Percentiles rank a stretch among this genome's conserved stretches.
Evolutionary conservation across 2,329 filamentous ascomycete species (phyloP).

Genomic region (Fusarium virguliforme): DNA sequence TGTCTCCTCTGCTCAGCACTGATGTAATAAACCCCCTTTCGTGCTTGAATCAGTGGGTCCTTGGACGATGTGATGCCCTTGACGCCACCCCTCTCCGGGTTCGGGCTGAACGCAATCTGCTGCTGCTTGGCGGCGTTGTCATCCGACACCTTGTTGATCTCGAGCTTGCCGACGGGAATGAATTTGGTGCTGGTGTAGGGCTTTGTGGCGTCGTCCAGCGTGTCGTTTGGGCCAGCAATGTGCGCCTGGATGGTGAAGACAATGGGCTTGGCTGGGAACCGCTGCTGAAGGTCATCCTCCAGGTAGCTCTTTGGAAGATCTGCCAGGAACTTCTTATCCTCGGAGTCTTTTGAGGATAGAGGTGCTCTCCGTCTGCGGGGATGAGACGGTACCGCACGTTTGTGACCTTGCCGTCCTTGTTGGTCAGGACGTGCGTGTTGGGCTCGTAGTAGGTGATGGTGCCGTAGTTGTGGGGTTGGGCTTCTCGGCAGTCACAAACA

Average conservation of each 20-base stretch:
- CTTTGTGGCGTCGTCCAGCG: conserved; percentile 13
- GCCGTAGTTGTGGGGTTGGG: conserved; percentile 34
- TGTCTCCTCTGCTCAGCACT: conserved; percentile 23
- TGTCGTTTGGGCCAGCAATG: conserved; percentile 21
- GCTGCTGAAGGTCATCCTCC: conserved; percentile 23
- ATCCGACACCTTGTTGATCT: conserved; percentile 33
- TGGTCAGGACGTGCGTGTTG: conserved; percentile 34
- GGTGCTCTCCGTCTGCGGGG: conserved; percentile 20
- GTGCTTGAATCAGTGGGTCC: conserved; percentile 21
- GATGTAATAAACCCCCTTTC: conserved; percentile 33
- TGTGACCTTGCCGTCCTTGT: conserved; percentile 19
- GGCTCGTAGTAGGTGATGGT: conserved; percentile 37
- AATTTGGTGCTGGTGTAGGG: conserved; percentile 16
- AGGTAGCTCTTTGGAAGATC: conserved; percentile 27
- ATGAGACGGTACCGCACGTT: conserved; percentile 33
- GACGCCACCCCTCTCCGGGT: conserved; percentile 25
- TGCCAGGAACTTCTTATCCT: neutral
- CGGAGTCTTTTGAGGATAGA: conserved; percentile 21
- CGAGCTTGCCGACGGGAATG: conserved; percentile 12
- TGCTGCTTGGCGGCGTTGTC: conserved; percentile 21
- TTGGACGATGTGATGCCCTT: conserved; percentile 23
- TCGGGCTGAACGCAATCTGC: conserved; percentile 22
- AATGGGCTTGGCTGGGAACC: conserved; percentile 32
- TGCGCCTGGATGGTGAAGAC: conserved; percentile 34
- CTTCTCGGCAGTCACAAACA: conserved; percentile 27